phyloP scores from a whole-genome alignment of 441 rosid genomes.

The Breynia disticha region DNA sequence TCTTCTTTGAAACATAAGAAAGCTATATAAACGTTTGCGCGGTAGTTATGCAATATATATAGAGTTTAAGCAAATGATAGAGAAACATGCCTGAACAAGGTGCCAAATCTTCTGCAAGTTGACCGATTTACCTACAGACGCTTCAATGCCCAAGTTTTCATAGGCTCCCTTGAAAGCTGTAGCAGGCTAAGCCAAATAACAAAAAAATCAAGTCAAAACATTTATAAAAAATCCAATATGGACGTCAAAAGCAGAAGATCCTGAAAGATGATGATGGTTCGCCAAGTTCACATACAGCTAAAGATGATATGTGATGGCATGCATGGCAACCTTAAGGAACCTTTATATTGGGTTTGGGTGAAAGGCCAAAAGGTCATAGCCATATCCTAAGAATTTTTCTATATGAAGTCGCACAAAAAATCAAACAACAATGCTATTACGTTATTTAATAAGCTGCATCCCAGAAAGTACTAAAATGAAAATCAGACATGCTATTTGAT shows the following conservation, averaged over 20 bases:
- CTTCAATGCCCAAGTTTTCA: slow-evolving; percentile 59
- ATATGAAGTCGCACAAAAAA: too few species aligned
- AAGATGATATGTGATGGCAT: not conserved
- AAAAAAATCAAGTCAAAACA: not conserved
- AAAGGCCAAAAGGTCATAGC: not conserved
- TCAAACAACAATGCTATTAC: too few species aligned
- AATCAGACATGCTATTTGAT: too few species aligned
- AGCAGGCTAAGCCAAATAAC: slow-evolving; percentile 46
- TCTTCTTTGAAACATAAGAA: not conserved
- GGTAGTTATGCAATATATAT: slow-evolving; percentile 8
- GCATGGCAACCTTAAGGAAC: not conserved
- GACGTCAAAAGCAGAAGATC: not conserved
- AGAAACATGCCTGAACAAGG: slow-evolving; percentile 61
- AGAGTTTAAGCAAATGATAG: slow-evolving; percentile 7
- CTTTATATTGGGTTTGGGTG: not conserved
- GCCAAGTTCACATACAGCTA: too few species aligned
- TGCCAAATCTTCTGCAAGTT: slow-evolving; percentile 95
- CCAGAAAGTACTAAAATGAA: too few species aligned
- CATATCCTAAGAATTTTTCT: not conserved
- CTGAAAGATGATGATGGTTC: not conserved
- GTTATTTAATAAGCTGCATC: too few species aligned
- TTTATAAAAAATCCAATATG: not conserved
- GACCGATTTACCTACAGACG: slow-evolving; percentile 79
- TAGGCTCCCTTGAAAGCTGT: slow-evolving; percentile 66
- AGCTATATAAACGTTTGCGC: slow-evolving; percentile 9